phyloP scores from a whole-genome alignment of 169 alveolate genomes.

The Cryptosporidium ryanae region DNA sequence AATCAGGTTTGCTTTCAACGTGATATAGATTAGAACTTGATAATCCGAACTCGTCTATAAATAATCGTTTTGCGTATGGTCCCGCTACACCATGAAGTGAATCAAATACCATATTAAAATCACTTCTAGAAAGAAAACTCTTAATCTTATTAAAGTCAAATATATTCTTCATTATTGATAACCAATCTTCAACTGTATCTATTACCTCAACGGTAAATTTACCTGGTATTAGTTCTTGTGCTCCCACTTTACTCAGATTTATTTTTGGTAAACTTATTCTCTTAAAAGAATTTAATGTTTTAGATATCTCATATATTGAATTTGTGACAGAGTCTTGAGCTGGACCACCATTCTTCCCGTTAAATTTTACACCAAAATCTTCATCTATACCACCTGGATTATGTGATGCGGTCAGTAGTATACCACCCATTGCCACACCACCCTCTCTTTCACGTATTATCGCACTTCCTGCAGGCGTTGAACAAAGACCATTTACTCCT shows the following conservation, averaged over 20 bases:
- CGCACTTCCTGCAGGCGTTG: slow-evolving; percentile 94
- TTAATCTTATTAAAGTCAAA: slow-evolving; percentile 90
- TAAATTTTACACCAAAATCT: slow-evolving; percentile 95
- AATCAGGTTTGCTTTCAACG: slow-evolving; percentile 78
- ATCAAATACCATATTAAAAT: slow-evolving; percentile 89
- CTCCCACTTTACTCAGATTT: slow-evolving; percentile 74
- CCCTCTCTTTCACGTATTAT: slow-evolving; percentile 88
- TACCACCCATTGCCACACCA: slow-evolving; percentile 90
- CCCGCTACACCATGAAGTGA: slow-evolving; percentile 94
- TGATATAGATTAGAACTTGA: slow-evolving; percentile 75
- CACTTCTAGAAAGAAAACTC: slow-evolving; percentile 82
- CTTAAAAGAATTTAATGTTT: slow-evolving; percentile 77
- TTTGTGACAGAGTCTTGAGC: slow-evolving; percentile 89
- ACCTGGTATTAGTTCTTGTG: slow-evolving; percentile 63
- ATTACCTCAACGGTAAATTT: slow-evolving; percentile 86
- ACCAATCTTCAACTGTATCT: slow-evolving; percentile 87
- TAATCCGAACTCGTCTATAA: slow-evolving; percentile 86
- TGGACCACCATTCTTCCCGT: slow-evolving; percentile 93
- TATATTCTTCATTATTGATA: slow-evolving; percentile 84
- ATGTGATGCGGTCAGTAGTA: slow-evolving; percentile 94
- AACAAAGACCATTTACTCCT: slow-evolving; percentile 90
- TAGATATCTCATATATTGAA: slow-evolving; percentile 82
- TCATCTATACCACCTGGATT: slow-evolving; percentile 95
- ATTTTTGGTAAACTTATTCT: slow-evolving; percentile 73
- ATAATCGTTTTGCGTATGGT: slow-evolving; percentile 89